Evolutionary conservation across 768 basidiomycete species (phyloP).

Genomic region (Lanmaoa rubissima): DNA sequence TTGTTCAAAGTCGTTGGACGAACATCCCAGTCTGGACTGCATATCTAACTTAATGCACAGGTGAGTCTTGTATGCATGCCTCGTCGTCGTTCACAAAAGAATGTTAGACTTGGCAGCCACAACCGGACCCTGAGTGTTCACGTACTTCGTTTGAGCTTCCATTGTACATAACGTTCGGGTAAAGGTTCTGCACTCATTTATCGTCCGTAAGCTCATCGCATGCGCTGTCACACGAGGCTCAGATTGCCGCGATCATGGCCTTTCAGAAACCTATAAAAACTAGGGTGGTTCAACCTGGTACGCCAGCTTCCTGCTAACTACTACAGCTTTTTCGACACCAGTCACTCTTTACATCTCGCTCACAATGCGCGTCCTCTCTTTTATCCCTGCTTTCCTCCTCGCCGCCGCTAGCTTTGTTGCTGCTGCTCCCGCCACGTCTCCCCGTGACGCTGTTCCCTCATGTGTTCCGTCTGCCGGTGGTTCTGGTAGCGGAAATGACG

Average conservation of each 20-base stretch:
- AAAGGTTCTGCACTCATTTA: not conserved
- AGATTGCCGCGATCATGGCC: not conserved
- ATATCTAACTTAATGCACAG: no score
- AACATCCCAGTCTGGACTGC: not conserved
- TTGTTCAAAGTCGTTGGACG: not conserved
- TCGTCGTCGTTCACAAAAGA: not conserved
- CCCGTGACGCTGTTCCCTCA: not conserved
- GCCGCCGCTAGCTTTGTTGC: slow-evolving; percentile 17
- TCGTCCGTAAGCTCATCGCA: no score
- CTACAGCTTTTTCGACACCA: not conserved
- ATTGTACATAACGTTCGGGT: not conserved
- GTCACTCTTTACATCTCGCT: slow-evolving; percentile 14
- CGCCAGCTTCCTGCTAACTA: not conserved
- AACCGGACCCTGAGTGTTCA: not conserved
- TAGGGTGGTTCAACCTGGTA: not conserved
- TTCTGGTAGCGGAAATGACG: not conserved
- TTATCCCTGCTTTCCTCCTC: slow-evolving; percentile 19
- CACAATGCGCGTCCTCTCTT: slow-evolving; percentile 28
- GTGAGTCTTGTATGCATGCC: not conserved
- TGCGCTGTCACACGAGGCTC: no score
- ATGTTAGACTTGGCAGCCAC: not conserved
- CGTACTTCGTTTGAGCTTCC: not conserved
- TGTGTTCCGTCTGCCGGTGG: not conserved
- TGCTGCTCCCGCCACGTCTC: slow-evolving; percentile 6
- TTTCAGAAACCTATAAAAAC: slow-evolving; percentile 3